Evolutionary conservation across 768 basidiomycete genomes (phyloP), one percentile per base, ranked within the genome.

Genomic region (Termitomyces sp.): DNA sequence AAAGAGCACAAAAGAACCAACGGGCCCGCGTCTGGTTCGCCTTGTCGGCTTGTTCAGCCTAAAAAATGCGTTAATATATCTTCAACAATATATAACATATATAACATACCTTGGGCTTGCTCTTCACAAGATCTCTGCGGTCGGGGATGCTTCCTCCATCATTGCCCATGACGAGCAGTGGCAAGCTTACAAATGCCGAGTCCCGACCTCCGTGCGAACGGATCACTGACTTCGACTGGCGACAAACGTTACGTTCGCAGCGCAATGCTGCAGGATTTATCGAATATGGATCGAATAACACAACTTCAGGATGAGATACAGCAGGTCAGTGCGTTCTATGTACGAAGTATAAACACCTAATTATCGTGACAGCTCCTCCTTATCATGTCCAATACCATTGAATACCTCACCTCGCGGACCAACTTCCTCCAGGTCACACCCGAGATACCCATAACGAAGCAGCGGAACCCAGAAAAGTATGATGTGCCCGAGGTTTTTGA

Each of bases 301-400:
- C 94, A 95, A 71, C 85, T 95, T 55, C 92, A 94, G 78, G 89
- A 96, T 83, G 90, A 90, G 72, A 92, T 94, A 59, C 93, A 96
- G 73, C 85, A 90, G 76, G 91, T 88, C 54, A 54, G 49, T 11
- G 14, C 18, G 14, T 14, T 32, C 2, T 40, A 24, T 30, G 11
- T 28, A 5, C 20, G 43, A 32, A 7, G 32, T 33, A 11, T 28
- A 16, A 18, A 20, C 5, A 44, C 35, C 38, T 41, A 11, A 52
- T 53, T 14, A 54, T 28, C 24, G 3, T 5, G 40, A 8, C 43
- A 94, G 88, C 84, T 96, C 67, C 82, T 96, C 63, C 86, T 80
- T 62, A 94, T 95, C 71, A 94, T 94, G 89, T 88, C 89, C 56
- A 86, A 83, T 63, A 88, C 81, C 60, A 82, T 95, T 60, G 78